A percentile compares a stretch with the other conserved stretches of the same genome.
phyloP scores from a whole-genome alignment of 2,329 filamentous ascomycete species.

The Trichoderma endophyticum region DNA sequence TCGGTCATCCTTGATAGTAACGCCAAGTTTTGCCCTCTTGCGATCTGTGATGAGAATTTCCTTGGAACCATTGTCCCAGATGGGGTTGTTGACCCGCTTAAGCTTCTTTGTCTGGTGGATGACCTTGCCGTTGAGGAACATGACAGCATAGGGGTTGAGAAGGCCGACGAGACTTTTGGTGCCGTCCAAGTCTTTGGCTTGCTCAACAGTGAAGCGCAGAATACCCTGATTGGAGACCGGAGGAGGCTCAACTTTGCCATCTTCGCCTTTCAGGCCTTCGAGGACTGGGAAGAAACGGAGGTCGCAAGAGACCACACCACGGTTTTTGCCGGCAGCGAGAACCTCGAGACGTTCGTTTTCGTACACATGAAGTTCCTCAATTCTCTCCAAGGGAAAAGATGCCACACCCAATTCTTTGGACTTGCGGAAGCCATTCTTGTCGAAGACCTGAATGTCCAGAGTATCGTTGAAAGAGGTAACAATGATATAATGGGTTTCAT shows the following conservation, averaged over 20 bases:
- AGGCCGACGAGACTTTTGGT: slow-evolving; percentile 87
- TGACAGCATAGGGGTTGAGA: slow-evolving; percentile 84
- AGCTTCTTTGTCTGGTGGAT: slow-evolving; percentile 86
- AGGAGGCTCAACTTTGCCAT: slow-evolving; percentile 74
- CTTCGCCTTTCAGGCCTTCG: slow-evolving; percentile 65
- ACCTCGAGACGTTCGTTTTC: slow-evolving; percentile 86
- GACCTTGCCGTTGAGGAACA: slow-evolving; percentile 89
- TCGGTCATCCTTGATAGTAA: slow-evolving; percentile 94
- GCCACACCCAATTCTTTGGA: slow-evolving; percentile 91
- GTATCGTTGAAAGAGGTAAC: slow-evolving; percentile 86
- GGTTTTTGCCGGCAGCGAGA: slow-evolving; percentile 75
- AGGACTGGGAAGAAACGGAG: slow-evolving; percentile 95
- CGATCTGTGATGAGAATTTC: slow-evolving; percentile 94
- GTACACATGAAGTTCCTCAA: slow-evolving; percentile 72
- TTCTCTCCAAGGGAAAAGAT: slow-evolving; percentile 77
- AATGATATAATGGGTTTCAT: slow-evolving; percentile 94
- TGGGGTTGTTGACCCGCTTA: slow-evolving; percentile 95
- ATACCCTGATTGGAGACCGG: slow-evolving; percentile 94
- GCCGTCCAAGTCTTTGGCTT: slow-evolving; percentile 92
- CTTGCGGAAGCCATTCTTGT: slow-evolving; percentile 95
- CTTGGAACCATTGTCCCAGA: slow-evolving; percentile 90
- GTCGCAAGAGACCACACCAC: slow-evolving; percentile 76
- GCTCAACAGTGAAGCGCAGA: slow-evolving; percentile 86
- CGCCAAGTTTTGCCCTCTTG: slow-evolving; percentile 82
- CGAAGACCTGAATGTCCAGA: slow-evolving; percentile 79